These are phyloP conservation scores for Xylariales sp. DNA, from an alignment of 2,329 filamentous ascomycete species.

Conservation along the genomic window DNA sequence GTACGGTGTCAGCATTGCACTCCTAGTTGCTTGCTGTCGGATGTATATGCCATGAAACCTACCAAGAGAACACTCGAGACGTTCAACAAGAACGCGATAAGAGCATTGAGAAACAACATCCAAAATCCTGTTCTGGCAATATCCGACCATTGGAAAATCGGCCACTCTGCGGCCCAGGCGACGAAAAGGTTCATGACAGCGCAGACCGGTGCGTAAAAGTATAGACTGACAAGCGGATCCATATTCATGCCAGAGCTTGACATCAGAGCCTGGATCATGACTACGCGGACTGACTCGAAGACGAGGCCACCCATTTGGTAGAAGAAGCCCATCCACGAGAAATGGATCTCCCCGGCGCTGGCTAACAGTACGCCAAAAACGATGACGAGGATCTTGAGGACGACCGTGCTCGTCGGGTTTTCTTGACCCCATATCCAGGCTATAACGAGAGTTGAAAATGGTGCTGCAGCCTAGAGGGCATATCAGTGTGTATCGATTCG, in stretches of 20 bases:
- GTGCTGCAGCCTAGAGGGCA: slow-evolving; percentile 58
- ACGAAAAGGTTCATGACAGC: slow-evolving; percentile 74
- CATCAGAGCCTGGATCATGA: slow-evolving; percentile 82
- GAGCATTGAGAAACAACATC: slow-evolving; percentile 67
- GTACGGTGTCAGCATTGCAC: slow-evolving; percentile 4
- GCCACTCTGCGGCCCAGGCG: slow-evolving; percentile 14
- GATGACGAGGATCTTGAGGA: slow-evolving; percentile 48
- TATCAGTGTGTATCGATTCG: too few relatives aligned
- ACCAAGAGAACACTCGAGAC: slow-evolving; percentile 83
- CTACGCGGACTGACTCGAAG: slow-evolving; percentile 75
- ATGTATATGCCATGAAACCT: slow-evolving; percentile 31
- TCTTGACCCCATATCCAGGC: slow-evolving; percentile 57
- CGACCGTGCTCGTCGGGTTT: slow-evolving; percentile 37
- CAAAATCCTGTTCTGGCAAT: slow-evolving; percentile 66
- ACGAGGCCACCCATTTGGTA: slow-evolving; percentile 71
- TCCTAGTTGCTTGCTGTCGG: neutral
- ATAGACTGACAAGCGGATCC: slow-evolving; percentile 82
- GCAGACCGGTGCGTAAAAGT: slow-evolving; percentile 86
- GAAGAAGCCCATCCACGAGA: slow-evolving; percentile 60
- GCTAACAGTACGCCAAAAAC: slow-evolving; percentile 48
- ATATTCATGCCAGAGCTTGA: slow-evolving; percentile 75
- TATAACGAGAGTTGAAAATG: slow-evolving; percentile 61
- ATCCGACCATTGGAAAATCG: slow-evolving; percentile 38
- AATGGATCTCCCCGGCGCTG: slow-evolving; percentile 61
- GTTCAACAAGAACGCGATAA: slow-evolving; percentile 75